Conservation (phyloP, 2,329 filamentous ascomycete species). For the Pleomassaria siparia region DNA sequence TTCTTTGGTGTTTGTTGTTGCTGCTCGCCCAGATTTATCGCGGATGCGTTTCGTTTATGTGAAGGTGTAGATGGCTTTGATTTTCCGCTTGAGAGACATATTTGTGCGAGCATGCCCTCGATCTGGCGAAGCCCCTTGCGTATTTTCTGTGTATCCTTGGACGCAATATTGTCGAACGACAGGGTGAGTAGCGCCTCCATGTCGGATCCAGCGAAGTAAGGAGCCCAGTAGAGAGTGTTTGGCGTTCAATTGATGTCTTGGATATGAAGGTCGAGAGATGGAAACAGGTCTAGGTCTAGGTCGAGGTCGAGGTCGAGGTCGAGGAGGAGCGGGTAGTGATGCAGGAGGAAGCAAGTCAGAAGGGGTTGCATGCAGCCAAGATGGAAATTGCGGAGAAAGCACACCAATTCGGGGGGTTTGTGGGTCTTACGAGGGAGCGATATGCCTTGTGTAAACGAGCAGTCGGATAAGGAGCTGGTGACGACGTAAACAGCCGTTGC, state of each 20-base stretch:
- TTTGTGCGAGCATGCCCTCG: slow-evolving; percentile 89
- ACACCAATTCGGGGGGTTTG: slow-evolving; percentile 24
- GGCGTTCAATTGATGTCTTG: slow-evolving; percentile 1
- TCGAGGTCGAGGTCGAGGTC: no score
- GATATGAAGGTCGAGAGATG: slow-evolving; percentile 2
- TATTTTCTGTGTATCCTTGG: slow-evolving; percentile 85
- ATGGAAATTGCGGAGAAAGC: slow-evolving; percentile 29
- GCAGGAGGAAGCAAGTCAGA: slow-evolving; percentile 20
- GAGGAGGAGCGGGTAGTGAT: slow-evolving; percentile 8
- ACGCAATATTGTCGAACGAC: slow-evolving; percentile 95
- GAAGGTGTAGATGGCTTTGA: slow-evolving; percentile 34
- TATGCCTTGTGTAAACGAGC: slow-evolving; percentile 9
- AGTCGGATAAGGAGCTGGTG: background rate
- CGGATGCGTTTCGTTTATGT: slow-evolving; percentile 42
- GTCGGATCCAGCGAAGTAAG: slow-evolving; percentile 14
- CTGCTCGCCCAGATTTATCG: slow-evolving; percentile 37
- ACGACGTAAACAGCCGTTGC: slow-evolving; percentile 17
- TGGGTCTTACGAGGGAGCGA: slow-evolving; percentile 25
- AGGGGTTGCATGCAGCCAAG: slow-evolving; percentile 31
- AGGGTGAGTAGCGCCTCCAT: slow-evolving; percentile 94
- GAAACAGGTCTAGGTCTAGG: no score
- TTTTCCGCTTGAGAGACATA: slow-evolving; percentile 69
- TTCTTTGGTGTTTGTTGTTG: slow-evolving; percentile 42
- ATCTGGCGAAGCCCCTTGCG: slow-evolving; percentile 93
- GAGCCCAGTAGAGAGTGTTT: slow-evolving; percentile 3